These are phyloP conservation scores for Daldinia bambusicola DNA, from an alignment of 495 filamentous ascomycete genomes.

Conservation along the genomic window DNA sequence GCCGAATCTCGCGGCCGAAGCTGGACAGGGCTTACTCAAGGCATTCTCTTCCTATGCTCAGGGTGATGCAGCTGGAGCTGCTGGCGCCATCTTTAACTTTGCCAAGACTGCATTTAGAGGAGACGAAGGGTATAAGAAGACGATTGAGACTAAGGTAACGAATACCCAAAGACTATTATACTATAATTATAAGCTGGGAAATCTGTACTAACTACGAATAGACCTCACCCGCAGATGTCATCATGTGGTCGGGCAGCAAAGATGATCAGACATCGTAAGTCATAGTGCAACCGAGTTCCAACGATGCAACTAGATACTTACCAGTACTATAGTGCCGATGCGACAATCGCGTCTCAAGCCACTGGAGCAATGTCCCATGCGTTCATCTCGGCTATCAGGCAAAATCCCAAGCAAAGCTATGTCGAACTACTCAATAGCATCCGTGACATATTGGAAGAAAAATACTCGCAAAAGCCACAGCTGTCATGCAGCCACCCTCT, in stretches of 20 bases:
- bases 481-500: slow-evolving; percentile 95
- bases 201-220: slow-evolving; percentile 6
- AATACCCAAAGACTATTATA: not conserved
- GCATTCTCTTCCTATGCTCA: slow-evolving; percentile 84
- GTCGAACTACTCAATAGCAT: slow-evolving; percentile 94
- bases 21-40: slow-evolving; percentile 85
- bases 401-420: slow-evolving; percentile 96
- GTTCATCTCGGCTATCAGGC: slow-evolving; percentile 88
- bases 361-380: slow-evolving; percentile 98
- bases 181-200: not conserved
- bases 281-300: slow-evolving; percentile 11
- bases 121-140: slow-evolving; percentile 83
- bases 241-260: slow-evolving; percentile 98
- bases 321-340: slow-evolving; percentile 63
- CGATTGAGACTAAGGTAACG: slow-evolving; percentile 75
- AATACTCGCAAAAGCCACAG: slow-evolving; percentile 96
- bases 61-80: slow-evolving; percentile 83
- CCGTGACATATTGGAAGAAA: slow-evolving; percentile 82
- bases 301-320: not conserved
- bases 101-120: slow-evolving; percentile 89
- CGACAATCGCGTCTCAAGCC: slow-evolving; percentile 77
- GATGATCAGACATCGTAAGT: slow-evolving; percentile 92
- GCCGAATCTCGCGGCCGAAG: slow-evolving; percentile 96
- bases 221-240: slow-evolving; percentile 94
- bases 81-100: slow-evolving; percentile 76